phyloP scores from a whole-genome alignment of 305 asterid genomes.

The Fraxinus velutina region DNA sequence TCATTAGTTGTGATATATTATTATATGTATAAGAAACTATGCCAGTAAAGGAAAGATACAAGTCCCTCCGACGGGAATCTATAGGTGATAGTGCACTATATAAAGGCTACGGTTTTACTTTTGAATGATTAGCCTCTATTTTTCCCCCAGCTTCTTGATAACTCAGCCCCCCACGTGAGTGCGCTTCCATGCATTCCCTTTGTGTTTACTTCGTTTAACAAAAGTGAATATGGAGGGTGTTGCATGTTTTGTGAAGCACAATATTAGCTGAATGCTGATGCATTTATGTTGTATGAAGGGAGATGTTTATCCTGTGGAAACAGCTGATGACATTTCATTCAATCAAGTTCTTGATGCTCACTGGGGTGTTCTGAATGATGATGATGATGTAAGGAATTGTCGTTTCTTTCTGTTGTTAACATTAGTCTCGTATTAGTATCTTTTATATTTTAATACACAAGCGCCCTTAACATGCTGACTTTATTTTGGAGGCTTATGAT shows the following conservation, averaged over 20 bases:
- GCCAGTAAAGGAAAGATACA: not conserved
- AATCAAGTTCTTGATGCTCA: conserved; percentile 96
- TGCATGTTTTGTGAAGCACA: not conserved
- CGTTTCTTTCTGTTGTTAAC: not conserved
- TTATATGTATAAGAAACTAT: not conserved
- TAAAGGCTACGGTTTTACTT: not conserved
- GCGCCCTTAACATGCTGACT: not conserved
- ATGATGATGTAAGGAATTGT: conserved; percentile 68
- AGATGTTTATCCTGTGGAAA: conserved; percentile 94
- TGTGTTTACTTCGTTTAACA: not conserved
- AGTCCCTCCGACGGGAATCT: not conserved
- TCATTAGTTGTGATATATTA: not conserved
- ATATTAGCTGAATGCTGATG: conserved; percentile 19
- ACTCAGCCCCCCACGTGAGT: not conserved
- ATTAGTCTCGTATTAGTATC: conserved; percentile 11
- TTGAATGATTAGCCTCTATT: not conserved
- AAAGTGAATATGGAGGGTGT: not conserved
- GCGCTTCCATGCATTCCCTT: not conserved
- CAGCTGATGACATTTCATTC: conserved; percentile 43
- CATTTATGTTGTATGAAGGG: conserved; percentile 57
- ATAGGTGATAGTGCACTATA: not conserved
- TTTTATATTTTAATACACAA: conserved; percentile 11
- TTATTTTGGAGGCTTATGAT: conserved; percentile 17
- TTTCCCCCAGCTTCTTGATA: not conserved
- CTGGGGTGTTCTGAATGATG: conserved; percentile 84